A percentile compares a stretch with the other conserved stretches of the same genome.
These are phyloP conservation scores for Aspergillus fijiensis DNA, from an alignment of 2,329 filamentous ascomycete species.

Conservation along the genomic window DNA sequence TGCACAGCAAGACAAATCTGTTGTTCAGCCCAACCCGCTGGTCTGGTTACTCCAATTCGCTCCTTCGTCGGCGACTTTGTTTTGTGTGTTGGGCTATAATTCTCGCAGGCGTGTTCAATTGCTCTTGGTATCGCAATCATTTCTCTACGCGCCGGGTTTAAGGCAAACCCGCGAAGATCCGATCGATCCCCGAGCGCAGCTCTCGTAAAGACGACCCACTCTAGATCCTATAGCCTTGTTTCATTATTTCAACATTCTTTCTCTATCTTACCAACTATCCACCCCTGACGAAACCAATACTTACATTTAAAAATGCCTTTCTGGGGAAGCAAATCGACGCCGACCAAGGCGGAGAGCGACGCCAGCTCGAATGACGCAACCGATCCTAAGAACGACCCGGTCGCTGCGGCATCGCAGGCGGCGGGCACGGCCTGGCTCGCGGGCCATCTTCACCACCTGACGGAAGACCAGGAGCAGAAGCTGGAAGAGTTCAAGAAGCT, in stretches of 20 bases:
- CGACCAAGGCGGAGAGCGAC: slow-evolving; percentile 30
- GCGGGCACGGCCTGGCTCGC: slow-evolving; percentile 39
- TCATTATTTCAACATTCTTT: slow-evolving; percentile 1
- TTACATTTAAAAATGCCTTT: slow-evolving; percentile 23
- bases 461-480: slow-evolving; percentile 63
- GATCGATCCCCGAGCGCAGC: slow-evolving; percentile 1
- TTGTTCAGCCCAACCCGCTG: neutral
- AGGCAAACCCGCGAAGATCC: neutral
- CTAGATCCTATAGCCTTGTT: neutral
- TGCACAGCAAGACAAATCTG: neutral
- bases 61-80: neutral
- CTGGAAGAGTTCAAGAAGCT: slow-evolving; percentile 71
- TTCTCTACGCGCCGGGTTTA: neutral
- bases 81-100: neutral
- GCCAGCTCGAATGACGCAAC: slow-evolving; percentile 26
- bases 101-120: too few species aligned
- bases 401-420: slow-evolving; percentile 37
- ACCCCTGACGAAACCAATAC: neutral
- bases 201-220: neutral
- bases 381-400: slow-evolving; percentile 36
- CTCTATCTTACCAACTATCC: neutral
- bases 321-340: slow-evolving; percentile 33
- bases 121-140: neutral
- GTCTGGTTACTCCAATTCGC: neutral
- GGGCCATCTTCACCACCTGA: slow-evolving; percentile 81